Evolutionary conservation across 495 filamentous ascomycete species (phyloP).

Genomic region (Thozetella sp.): DNA sequence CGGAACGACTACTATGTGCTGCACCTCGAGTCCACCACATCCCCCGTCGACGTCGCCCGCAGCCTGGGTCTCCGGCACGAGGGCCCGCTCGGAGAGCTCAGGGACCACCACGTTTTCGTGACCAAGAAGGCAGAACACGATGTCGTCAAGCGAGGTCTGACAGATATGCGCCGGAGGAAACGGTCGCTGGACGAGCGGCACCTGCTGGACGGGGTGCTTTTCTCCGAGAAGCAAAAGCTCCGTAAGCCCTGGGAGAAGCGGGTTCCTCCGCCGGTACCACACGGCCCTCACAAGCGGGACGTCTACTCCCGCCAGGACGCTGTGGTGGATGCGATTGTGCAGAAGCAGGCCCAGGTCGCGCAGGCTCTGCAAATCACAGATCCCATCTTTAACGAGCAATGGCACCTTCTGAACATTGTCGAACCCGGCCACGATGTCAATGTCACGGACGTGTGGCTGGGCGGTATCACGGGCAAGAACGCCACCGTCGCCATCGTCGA

Average conservation of each 20-base stretch:
- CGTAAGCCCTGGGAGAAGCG: slow-evolving; percentile 76
- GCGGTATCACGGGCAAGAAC: slow-evolving; percentile 91
- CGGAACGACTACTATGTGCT: slow-evolving; percentile 89
- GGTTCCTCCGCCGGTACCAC: slow-evolving; percentile 44
- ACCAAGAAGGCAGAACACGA: slow-evolving; percentile 65
- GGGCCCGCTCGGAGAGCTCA: slow-evolving; percentile 78
- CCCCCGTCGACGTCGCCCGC: slow-evolving; percentile 72
- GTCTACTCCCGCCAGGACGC: slow-evolving; percentile 14
- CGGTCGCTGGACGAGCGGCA: slow-evolving; percentile 53
- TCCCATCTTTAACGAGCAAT: slow-evolving; percentile 91
- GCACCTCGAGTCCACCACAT: slow-evolving; percentile 66
- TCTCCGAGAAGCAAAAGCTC: slow-evolving; percentile 80
- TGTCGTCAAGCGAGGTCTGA: slow-evolving; percentile 56
- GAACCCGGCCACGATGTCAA: slow-evolving; percentile 91
- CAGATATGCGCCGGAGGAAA: slow-evolving; percentile 63
- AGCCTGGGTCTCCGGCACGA: slow-evolving; percentile 79
- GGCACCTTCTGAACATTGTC: slow-evolving; percentile 88
- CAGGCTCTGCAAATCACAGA: slow-evolving; percentile 72
- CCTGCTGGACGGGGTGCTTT: slow-evolving; percentile 72
- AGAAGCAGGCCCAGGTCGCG: slow-evolving; percentile 62
- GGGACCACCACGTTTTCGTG: slow-evolving; percentile 85
- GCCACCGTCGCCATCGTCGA: slow-evolving; percentile 92
- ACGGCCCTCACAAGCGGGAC: slow-evolving; percentile 9
- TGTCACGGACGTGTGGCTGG: slow-evolving; percentile 86
- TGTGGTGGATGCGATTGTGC: slow-evolving; percentile 48